Base-by-base conservation (phyloP, 441 rosid genomes). In the Bruguiera hainesii region DNA sequence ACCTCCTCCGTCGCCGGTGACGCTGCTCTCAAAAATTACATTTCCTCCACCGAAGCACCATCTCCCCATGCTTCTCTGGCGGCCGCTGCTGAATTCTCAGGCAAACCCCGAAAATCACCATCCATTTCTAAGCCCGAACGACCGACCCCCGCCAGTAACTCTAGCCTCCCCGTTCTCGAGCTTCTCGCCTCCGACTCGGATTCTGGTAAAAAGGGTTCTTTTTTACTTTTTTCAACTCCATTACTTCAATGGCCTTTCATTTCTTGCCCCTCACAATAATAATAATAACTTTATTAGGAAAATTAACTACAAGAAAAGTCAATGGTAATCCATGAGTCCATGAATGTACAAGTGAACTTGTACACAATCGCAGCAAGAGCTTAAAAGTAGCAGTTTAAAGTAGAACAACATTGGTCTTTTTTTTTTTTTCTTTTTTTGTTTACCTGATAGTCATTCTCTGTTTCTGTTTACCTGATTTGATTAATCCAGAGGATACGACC, bases 401-500 rank as follows among this genome's bases (percentile, higher is more conserved):
- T 37, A 37, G 46, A 37, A 11, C 9, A 33, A 7, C 10, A 7
- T 31, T 31, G 33, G 6, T 31, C 1, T 6, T 6, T 31, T 31
- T 31, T 0, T 1, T 5, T 6, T 31, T 6, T 6, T 5, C 5
- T 31, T 31, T 31, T 5, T 31, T 5, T 31, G 50, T 56, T 61
- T 28, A 8, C 25, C 20, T 33, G 10, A 21, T 6, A 10, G 46
- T 23, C 15, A 4, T 23, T 61, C 39, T 33, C 21, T 67, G 9
- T 39, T 15, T 60, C 15, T 6, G 1, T 37, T 29, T 29, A 1
- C n/a, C 25, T 63, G 46, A 33, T 8, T 35, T 60, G 65, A 26
- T 56, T 50, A 61, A 63, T 70, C 74, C 74, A 80, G 84, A 73
- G 56, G 60, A 80, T 18, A 53, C 67, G 6, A 21, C 20, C 9